Evolutionary conservation across 257 asterid genomes (phyloP).

Genomic region (Leonotis leonurus): DNA sequence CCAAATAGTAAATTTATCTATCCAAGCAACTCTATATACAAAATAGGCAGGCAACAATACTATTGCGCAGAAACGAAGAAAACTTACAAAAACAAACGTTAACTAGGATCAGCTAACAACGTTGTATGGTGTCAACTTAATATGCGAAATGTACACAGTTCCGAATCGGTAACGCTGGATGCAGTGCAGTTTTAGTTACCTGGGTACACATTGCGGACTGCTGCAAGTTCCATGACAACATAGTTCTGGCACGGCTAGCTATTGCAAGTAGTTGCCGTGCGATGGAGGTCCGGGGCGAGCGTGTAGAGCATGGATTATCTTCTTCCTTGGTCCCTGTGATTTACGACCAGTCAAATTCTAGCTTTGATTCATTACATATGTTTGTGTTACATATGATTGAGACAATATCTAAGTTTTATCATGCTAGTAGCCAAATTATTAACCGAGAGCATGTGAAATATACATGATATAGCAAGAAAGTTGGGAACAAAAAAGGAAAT

Average conservation of each 20-base stretch:
- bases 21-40: not conserved
- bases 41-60: not conserved
- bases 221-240: not conserved
- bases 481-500: too few species aligned
- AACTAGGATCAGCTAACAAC: not conserved
- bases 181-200: not conserved
- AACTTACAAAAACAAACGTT: not conserved
- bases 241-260: not conserved
- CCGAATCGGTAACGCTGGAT: not conserved
- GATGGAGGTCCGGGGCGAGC: slow-evolving; percentile 21
- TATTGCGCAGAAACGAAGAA: not conserved
- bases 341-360: not conserved
- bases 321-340: slow-evolving; percentile 77
- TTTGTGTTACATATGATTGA: not conserved
- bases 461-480: too few species aligned
- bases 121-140: not conserved
- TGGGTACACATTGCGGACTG: not conserved
- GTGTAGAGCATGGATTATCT: slow-evolving; percentile 45
- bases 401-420: not conserved
- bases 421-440: not conserved
- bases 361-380: not conserved
- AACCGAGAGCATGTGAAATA: not conserved
- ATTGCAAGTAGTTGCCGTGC: slow-evolving; percentile 12
- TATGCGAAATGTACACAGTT: not conserved
- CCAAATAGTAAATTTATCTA: too few species aligned